A percentile compares a stretch with the other conserved stretches of the same genome.
These are phyloP conservation scores for Tagetes erecta DNA, from an alignment of 129 eudicot genomes.

Conservation along the genomic window DNA sequence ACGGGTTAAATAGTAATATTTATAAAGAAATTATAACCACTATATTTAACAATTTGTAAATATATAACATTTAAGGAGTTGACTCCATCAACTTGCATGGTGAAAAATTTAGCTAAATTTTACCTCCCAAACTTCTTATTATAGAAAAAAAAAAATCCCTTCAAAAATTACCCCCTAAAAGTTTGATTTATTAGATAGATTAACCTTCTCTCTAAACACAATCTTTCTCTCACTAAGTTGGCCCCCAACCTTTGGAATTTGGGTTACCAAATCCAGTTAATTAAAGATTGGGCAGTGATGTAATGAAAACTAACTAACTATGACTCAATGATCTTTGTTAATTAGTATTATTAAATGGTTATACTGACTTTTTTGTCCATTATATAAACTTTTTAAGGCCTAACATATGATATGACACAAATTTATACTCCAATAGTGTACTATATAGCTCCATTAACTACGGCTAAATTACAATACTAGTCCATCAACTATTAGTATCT, in stretches of 20 bases:
- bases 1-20: no score
- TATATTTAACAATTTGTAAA: no score
- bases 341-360: slow-evolving; percentile 4
- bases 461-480: background rate
- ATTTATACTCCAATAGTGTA: background rate
- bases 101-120: no score
- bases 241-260: background rate
- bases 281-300: slow-evolving; percentile 26
- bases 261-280: slow-evolving; percentile 59
- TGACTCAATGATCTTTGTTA: slow-evolving; percentile 6
- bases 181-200: no score
- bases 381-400: slow-evolving; percentile 11
- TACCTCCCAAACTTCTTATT: no score
- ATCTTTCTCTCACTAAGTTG: no score
- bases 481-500: background rate
- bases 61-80: no score
- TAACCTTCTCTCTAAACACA: no score
- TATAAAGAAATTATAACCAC: no score
- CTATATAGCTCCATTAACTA: slow-evolving; percentile 21
- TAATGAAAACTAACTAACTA: slow-evolving; percentile 24
- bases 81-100: no score
- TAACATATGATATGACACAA: slow-evolving; percentile 26
- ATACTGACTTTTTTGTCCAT: slow-evolving; percentile 31
- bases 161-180: no score
- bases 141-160: no score